These are phyloP conservation scores for Solanum pennellii DNA, from an alignment of 257 asterid genomes.

Conservation along the genomic window DNA sequence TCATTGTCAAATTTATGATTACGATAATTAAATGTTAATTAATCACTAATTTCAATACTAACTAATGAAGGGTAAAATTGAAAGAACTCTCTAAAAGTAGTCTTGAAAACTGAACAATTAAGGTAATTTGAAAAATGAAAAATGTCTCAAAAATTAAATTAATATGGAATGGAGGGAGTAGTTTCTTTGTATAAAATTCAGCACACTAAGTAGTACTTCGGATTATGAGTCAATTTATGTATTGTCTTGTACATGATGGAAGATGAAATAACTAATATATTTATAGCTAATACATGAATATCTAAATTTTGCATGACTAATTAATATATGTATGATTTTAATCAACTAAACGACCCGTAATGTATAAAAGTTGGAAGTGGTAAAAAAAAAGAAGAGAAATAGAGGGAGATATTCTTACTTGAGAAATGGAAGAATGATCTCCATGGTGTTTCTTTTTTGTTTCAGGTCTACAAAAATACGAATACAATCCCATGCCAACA, in stretches of 20 bases:
- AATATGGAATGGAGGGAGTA: no score
- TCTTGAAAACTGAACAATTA: no score
- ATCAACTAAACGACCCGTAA: not conserved
- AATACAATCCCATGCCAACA: constrained; percentile 75
- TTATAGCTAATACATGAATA: not conserved
- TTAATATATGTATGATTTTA: not conserved
- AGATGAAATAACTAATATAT: not conserved
- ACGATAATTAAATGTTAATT: no score
- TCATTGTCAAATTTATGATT: no score
- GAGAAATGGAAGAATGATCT: constrained; percentile 32
- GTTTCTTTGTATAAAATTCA: not conserved
- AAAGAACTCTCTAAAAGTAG: no score
- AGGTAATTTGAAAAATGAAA: no score
- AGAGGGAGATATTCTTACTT: constrained; percentile 15
- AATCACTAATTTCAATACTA: no score
- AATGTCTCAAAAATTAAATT: no score
- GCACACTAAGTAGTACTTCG: not conserved
- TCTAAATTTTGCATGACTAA: not conserved
- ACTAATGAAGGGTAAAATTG: no score
- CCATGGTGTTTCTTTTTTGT: constrained; percentile 43
- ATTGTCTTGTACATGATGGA: not conserved
- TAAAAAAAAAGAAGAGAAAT: not conserved
- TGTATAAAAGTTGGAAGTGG: not conserved
- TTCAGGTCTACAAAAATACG: constrained; percentile 69
- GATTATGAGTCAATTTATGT: not conserved